Base-by-base conservation (phyloP, 768 basidiomycete genomes). In the Auricularia auricula-judae region DNA sequence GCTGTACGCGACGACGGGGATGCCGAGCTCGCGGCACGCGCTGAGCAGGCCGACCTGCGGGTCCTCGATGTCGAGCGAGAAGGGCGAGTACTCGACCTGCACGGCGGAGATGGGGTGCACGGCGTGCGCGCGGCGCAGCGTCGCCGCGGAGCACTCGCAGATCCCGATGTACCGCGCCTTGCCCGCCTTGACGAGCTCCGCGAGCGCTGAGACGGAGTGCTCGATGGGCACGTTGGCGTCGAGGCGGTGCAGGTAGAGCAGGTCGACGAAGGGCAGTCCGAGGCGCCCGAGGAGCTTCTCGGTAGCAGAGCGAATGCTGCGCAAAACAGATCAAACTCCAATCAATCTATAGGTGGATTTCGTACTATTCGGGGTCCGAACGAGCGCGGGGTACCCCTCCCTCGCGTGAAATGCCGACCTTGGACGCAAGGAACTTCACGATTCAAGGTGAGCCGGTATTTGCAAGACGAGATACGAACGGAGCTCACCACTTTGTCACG, bases 91-190 rank as follows among this genome's bases (percentile, higher is more conserved):
- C 62, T 71, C 64, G 35, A 72, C 67, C 63, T 70, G 69, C 10
- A 70, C 51, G 5, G 66, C 66, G 29, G 61, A 29, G 23, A 70
- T 68, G 33, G 63, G 67, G 36, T 67, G 65, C 35, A 70, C 64
- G 16, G 36, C 61, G 43, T 65, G 51, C 12, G 82, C 84, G 18
- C 83, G 78, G 29, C 81, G 78, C 29, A 85, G 74, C 1, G 81
- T 79, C 2, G 66, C 63, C 1, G 78, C 74, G 3, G 80, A 80
- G 64, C 77, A 73, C 68, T 85, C 84, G 23, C 81, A 84, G 59
- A 85, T 76, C 0, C 84, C 83, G 10, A 85, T 67, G 69, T 81
- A 77, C 63, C 77, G 79, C 62, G 82, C 76, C 69, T 80, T 83
- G 0, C 81, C 81, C 65, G 44, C 68, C 82, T 82, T 78, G 62